These are phyloP conservation scores for Verbena officinalis DNA, from an alignment of 257 asterid species.

Conservation along the genomic window DNA sequence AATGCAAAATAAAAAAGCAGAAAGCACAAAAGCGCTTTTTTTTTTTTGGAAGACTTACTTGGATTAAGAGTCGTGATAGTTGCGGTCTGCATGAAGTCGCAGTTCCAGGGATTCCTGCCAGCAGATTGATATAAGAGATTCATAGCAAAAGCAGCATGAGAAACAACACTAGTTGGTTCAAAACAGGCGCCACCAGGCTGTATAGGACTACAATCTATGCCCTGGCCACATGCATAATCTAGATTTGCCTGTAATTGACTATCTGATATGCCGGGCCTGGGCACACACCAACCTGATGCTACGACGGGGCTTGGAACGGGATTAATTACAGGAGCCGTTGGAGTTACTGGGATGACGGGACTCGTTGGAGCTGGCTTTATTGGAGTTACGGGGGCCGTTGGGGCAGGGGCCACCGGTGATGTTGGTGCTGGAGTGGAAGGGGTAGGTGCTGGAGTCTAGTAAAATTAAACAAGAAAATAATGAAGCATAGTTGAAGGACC, in stretches of 20 bases:
- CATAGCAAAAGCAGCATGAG: slow-evolving; percentile 86
- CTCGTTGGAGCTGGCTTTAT: slow-evolving; percentile 21
- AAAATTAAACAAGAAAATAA: slow-evolving; percentile 28
- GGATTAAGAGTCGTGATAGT: slow-evolving; percentile 59
- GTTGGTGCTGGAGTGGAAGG: slow-evolving; percentile 44
- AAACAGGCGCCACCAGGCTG: slow-evolving; percentile 79
- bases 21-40: no score
- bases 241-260: slow-evolving; percentile 71
- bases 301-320: slow-evolving; percentile 46
- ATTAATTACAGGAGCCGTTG: slow-evolving; percentile 16
- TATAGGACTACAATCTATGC: slow-evolving; percentile 73
- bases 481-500: slow-evolving; percentile 11
- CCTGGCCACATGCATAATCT: slow-evolving; percentile 70
- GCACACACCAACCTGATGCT: slow-evolving; percentile 78
- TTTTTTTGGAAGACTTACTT: slow-evolving; percentile 47
- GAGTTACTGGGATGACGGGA: slow-evolving; percentile 21
- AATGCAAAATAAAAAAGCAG: no score
- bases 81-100: slow-evolving; percentile 76
- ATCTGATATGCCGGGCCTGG: slow-evolving; percentile 51
- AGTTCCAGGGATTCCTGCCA: slow-evolving; percentile 78
- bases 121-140: slow-evolving; percentile 78
- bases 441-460: slow-evolving; percentile 54
- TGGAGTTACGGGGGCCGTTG: slow-evolving; percentile 31
- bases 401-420: slow-evolving; percentile 30
- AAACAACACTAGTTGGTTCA: slow-evolving; percentile 57